phyloP scores from a whole-genome alignment of 164 flowering plant genomes.

The Dillenia turbinata region DNA sequence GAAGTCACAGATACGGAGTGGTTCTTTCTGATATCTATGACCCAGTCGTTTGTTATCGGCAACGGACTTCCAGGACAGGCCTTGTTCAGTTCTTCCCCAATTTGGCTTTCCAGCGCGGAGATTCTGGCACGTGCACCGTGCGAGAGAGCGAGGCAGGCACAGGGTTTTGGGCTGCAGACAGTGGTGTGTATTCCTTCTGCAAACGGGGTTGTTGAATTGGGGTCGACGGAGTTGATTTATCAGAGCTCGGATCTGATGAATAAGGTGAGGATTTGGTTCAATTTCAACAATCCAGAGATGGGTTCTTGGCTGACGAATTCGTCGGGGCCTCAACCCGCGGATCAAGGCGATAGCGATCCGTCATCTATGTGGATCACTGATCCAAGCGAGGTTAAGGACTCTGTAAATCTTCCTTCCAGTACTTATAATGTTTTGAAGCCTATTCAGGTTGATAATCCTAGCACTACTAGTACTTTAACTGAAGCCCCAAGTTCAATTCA shows the following conservation, averaged over 20 bases:
- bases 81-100: slow-evolving; percentile 31
- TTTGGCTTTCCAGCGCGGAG: slow-evolving; percentile 67
- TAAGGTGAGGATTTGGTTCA: slow-evolving; percentile 63
- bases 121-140: slow-evolving; percentile 44
- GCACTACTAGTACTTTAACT: slow-evolving; percentile 42
- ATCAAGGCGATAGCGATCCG: slow-evolving; percentile 61
- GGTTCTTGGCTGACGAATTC: slow-evolving; percentile 24
- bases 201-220: slow-evolving; percentile 86
- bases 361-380: slow-evolving; percentile 65
- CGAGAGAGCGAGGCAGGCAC: slow-evolving; percentile 71
- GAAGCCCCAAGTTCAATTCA: slow-evolving; percentile 32
- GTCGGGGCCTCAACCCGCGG: slow-evolving; percentile 8
- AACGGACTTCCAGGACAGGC: slow-evolving; percentile 80
- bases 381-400: slow-evolving; percentile 44
- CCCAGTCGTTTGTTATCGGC: slow-evolving; percentile 61
- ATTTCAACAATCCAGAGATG: slow-evolving; percentile 30
- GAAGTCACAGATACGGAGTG: slow-evolving; percentile 96
- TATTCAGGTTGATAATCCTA: slow-evolving; percentile 33
- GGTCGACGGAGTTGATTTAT: slow-evolving; percentile 62
- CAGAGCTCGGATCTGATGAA: slow-evolving; percentile 75
- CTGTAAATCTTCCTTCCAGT: slow-evolving; percentile 1
- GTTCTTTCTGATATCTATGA: slow-evolving; percentile 92
- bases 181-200: slow-evolving; percentile 72
- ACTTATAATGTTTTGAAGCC: slow-evolving; percentile 24
- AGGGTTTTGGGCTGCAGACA: slow-evolving; percentile 69